Percentiles rank a stretch among this genome's conserved stretches.
Conservation (phyloP, 2,329 filamentous ascomycete genomes). For the Trichoderma breve region DNA sequence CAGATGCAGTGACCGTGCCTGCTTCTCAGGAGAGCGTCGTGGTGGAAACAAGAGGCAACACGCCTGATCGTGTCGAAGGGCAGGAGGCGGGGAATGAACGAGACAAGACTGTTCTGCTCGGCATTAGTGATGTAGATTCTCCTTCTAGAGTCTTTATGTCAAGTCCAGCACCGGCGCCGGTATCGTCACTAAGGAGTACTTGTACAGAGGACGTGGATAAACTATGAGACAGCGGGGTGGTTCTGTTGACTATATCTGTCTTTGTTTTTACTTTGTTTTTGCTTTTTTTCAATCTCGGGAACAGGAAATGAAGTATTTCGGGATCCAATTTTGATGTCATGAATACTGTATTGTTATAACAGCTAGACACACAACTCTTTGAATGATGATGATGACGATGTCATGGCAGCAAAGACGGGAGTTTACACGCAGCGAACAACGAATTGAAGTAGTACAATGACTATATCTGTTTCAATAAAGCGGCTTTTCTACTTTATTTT, state of each 20-base stretch:
- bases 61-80: background rate
- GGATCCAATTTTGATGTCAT: background rate
- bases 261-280: background rate
- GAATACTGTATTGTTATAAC: background rate
- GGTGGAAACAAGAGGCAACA: constrained; percentile 11
- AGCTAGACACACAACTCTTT: background rate
- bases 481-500: background rate
- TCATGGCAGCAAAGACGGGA: background rate
- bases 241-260: background rate
- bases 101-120: background rate
- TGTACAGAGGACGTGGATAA: background rate
- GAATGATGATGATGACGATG: background rate
- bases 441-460: background rate
- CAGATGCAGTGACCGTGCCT: background rate
- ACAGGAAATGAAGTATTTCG: background rate
- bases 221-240: background rate
- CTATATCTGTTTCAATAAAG: background rate
- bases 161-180: constrained; percentile 1
- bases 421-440: background rate
- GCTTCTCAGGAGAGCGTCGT: constrained; percentile 10
- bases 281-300: background rate
- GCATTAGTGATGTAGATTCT: background rate
- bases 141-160: constrained; percentile 1
- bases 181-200: constrained; percentile 10
- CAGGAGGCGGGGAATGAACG: background rate